Conservation (phyloP, 306 rosid genomes). For the Prosopis cineraria region DNA sequence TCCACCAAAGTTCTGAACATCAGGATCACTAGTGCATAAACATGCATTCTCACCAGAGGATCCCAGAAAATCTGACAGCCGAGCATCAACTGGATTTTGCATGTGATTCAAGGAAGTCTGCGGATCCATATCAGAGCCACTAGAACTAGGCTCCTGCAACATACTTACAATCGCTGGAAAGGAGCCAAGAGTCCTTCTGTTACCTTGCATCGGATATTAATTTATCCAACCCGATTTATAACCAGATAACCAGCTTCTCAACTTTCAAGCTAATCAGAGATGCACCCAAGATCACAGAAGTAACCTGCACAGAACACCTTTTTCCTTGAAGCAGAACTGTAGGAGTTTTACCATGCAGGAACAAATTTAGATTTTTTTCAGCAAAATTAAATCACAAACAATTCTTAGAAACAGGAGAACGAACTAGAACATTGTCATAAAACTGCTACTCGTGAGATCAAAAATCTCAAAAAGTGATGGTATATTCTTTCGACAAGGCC, state of each 20-base stretch:
- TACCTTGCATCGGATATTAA: slow-evolving; percentile 76
- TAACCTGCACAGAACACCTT: slow-evolving; percentile 23
- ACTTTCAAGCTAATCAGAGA: slow-evolving; percentile 29
- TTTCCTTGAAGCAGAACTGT: slow-evolving; percentile 11
- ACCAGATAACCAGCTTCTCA: slow-evolving; percentile 32
- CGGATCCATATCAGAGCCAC: slow-evolving; percentile 56
- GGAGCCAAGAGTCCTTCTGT: slow-evolving; percentile 56
- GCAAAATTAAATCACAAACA: slow-evolving; percentile 2
- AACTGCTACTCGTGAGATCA: not conserved
- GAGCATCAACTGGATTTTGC: slow-evolving; percentile 56
- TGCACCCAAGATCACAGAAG: slow-evolving; percentile 20
- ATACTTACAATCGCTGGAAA: slow-evolving; percentile 53
- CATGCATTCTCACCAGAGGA: slow-evolving; percentile 57
- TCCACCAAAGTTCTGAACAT: slow-evolving; percentile 48
- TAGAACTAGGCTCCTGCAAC: slow-evolving; percentile 61
- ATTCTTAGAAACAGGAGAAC: slow-evolving; percentile 1
- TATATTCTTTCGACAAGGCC: not conserved
- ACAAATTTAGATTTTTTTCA: not conserved
- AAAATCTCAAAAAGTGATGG: not conserved
- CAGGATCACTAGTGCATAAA: slow-evolving; percentile 48
- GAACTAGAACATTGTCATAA: not conserved
- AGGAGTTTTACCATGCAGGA: slow-evolving; percentile 4
- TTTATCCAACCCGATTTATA: slow-evolving; percentile 39
- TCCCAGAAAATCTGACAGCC: slow-evolving; percentile 58
- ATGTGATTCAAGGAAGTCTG: slow-evolving; percentile 54